Percentiles rank a stretch among this genome's conserved stretches.
Evolutionary conservation across 2,329 filamentous ascomycete genomes (phyloP).

Genomic region (Ascochyta clinopodiicola): DNA sequence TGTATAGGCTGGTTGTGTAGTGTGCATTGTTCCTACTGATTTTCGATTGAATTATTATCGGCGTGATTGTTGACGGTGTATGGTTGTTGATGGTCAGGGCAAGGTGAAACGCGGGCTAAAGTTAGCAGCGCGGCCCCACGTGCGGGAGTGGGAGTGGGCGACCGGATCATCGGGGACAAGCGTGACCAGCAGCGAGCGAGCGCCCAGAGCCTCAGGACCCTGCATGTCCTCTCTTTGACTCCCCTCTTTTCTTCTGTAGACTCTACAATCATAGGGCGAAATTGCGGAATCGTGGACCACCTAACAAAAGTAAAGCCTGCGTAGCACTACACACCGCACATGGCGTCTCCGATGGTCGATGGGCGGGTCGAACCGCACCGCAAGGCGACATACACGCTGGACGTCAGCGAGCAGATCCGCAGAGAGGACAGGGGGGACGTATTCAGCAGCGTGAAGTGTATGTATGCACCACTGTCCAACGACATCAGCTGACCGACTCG

Average conservation of each 20-base stretch:
- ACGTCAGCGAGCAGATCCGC: constrained; percentile 44
- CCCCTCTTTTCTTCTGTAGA: neutral
- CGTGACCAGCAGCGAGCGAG: neutral
- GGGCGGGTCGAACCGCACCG: constrained; percentile 47
- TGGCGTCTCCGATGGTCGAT: constrained; percentile 49
- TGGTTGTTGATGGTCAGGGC: no score
- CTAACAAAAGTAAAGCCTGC: neutral
- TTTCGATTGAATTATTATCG: no score
- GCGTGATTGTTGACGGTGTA: no score
- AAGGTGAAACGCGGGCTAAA: constrained; percentile 1
- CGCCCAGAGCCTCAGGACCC: neutral
- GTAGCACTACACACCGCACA: constrained; percentile 10
- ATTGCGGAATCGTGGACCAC: neutral
- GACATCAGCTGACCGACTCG: neutral
- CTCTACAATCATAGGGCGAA: neutral
- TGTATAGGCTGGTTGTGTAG: constrained; percentile 28
- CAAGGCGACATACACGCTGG: constrained; percentile 48
- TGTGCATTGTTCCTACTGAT: no score
- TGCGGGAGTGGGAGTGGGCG: neutral
- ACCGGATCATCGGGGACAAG: constrained; percentile 3
- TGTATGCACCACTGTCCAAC: neutral
- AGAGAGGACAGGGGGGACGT: constrained; percentile 23
- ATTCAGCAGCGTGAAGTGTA: constrained; percentile 48
- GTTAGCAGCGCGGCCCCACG: constrained; percentile 10
- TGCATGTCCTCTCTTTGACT: neutral